Evolutionary conservation across 352 stramenopile species (phyloP).

Genomic region (Phytopythium helicoides): DNA sequence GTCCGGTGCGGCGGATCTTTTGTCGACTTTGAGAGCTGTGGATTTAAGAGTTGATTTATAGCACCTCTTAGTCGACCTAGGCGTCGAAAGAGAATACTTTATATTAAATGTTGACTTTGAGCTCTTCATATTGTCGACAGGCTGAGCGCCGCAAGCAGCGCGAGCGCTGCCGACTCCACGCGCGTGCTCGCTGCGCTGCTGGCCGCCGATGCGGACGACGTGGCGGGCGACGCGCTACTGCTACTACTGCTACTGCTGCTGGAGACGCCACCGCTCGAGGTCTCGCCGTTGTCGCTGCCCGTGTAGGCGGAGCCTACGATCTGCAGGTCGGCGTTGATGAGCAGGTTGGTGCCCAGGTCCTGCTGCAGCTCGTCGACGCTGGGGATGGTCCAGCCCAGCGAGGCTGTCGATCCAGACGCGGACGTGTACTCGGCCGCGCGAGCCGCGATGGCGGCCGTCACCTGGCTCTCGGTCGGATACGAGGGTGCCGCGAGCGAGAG

Average conservation of each 20-base stretch:
- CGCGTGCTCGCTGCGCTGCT: too few species aligned
- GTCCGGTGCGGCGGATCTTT: too few species aligned
- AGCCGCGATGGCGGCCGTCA: conserved; percentile 19
- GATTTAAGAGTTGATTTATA: too few species aligned
- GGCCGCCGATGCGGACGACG: too few species aligned
- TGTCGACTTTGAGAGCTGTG: too few species aligned
- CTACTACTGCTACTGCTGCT: not conserved
- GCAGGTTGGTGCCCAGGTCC: conserved; percentile 14
- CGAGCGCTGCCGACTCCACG: too few species aligned
- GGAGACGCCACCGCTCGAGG: not conserved
- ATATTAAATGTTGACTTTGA: too few species aligned
- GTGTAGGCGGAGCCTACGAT: conserved; percentile 30
- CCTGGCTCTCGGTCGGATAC: conserved; percentile 19
- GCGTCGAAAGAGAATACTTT: too few species aligned
- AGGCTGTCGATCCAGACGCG: conserved; percentile 8
- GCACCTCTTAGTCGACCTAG: too few species aligned
- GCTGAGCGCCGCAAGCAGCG: too few species aligned
- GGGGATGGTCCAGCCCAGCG: conserved; percentile 21
- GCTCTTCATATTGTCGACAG: too few species aligned
- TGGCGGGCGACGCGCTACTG: not conserved
- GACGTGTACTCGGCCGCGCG: conserved; percentile 21
- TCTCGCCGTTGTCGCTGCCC: conserved; percentile 3
- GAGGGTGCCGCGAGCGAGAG: conserved; percentile 13
- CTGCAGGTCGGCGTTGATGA: conserved; percentile 27
- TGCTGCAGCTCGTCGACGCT: conserved; percentile 20